phyloP scores from a whole-genome alignment of 2,329 filamentous ascomycete genomes.

The Neonectria ditissima region DNA sequence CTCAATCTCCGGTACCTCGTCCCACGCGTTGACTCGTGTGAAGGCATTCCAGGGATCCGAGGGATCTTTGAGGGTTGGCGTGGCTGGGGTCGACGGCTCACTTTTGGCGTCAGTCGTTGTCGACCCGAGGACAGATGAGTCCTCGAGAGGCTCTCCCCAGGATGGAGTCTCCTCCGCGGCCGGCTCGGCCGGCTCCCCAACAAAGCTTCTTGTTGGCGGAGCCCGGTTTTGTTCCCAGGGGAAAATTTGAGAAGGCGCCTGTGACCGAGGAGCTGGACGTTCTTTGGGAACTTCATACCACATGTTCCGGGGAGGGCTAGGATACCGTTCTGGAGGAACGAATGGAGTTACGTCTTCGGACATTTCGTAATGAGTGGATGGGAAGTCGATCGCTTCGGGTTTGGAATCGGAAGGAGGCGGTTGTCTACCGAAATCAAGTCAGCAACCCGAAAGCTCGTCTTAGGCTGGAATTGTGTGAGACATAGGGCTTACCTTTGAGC shows the following conservation, averaged over 20 bases:
- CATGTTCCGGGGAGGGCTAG: constrained; percentile 87
- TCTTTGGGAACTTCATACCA: constrained; percentile 84
- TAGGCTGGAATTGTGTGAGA: not conserved
- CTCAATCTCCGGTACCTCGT: constrained; percentile 88
- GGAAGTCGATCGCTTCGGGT: constrained; percentile 89
- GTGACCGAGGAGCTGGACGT: constrained; percentile 63
- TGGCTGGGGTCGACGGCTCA: constrained; percentile 61
- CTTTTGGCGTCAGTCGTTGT: constrained; percentile 45
- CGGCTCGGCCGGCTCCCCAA: constrained; percentile 33
- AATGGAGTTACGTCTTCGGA: constrained; percentile 81
- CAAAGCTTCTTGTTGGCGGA: constrained; percentile 73
- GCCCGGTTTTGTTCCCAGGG: constrained; percentile 85
- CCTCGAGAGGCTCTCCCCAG: constrained; percentile 40
- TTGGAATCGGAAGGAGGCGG: constrained; percentile 74
- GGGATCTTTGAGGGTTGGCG: constrained; percentile 59
- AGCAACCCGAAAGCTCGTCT: constrained; percentile 15
- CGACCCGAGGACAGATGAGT: constrained; percentile 52
- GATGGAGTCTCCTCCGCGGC: constrained; percentile 41
- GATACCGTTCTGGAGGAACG: constrained; percentile 80
- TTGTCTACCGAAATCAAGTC: constrained; percentile 60
- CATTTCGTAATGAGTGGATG: constrained; percentile 83
- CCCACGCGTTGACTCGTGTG: constrained; percentile 89
- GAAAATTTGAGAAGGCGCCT: constrained; percentile 79
- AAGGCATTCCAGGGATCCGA: constrained; percentile 79
- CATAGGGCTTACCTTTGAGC: constrained; percentile 61